Evolutionary conservation across 108 stramenopile species (phyloP), one percentile per base, ranked within the genome.

Genomic region (Cyclostephanos tholiformis): DNA sequence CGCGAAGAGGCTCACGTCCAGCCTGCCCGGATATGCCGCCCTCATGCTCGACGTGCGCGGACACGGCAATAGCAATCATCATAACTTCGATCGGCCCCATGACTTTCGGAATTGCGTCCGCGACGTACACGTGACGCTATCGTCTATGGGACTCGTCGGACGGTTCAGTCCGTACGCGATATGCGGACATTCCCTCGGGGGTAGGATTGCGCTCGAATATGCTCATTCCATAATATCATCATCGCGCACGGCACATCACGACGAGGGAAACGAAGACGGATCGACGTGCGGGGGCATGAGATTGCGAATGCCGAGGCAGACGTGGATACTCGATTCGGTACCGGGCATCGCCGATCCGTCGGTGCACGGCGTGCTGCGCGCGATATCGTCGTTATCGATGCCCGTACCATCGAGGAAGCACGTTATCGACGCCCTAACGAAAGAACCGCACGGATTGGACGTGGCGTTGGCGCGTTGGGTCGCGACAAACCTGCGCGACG

Each of bases 131-230:
- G 26, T 82, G 20, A 91, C 94, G 0, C 48, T 92, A 11, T 19
- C 61, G 30, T 30, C 58, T 14, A 49, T 78, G 0, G 78, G 73
- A 11, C 32, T 77, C 19, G n/a, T 55, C 16, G 50, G 71, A 1
- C 32, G 60, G 0, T 53, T 60, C 38, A 72, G 63, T 50, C 76
- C 77, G 39, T 55, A 25, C 6, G 77, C 81, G 13, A 67, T 91
- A 12, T 87, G 90, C n/a, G 93, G 95, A 19, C 95, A 96, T 82
- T 91, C 90, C 2, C 78, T 88, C 43, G 95, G 95, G 32, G 95
- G 95, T 4, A 74, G 93, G 17, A 66, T 93, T 13, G 88, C 93
- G 2, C 64, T 96, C 67, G 80, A 90, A 39, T 93, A 89, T 73
- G 59, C 88, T 1, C 68, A 80, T 48, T 12, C 51, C 12, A 7